Conservation (phyloP, 345 rosid genomes). For the Populus simonii region DNA sequence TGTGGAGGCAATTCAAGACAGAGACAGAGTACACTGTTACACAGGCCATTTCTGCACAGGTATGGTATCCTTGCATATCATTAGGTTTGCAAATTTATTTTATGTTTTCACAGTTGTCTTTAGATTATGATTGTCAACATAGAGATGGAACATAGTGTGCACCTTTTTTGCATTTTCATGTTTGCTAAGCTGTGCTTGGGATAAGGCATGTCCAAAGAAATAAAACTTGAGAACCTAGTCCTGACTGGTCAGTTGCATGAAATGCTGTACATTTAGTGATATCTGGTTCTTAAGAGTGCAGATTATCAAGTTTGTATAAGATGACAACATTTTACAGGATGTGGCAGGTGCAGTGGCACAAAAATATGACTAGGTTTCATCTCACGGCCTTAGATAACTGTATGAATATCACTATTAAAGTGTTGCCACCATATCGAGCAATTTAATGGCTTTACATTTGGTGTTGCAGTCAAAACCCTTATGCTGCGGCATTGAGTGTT, state of each 20-base stretch:
- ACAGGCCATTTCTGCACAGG: constrained; percentile 99
- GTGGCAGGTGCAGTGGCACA: neutral
- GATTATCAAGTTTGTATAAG: neutral
- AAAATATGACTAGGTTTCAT: neutral
- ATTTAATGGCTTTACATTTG: neutral
- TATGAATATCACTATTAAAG: neutral
- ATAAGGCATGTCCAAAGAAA: neutral
- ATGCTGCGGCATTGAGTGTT: neutral
- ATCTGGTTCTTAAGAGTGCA: neutral
- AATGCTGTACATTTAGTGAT: neutral
- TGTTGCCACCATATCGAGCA: neutral
- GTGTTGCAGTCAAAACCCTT: neutral
- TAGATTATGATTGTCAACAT: neutral
- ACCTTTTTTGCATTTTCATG: neutral
- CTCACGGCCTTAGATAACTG: neutral
- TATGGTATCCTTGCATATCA: constrained; percentile 18
- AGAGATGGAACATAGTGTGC: neutral
- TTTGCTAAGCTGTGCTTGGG: neutral
- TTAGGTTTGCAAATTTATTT: neutral
- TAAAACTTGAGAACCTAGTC: neutral
- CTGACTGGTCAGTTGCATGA: neutral
- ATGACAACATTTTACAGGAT: neutral
- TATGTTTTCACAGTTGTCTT: neutral
- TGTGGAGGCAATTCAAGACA: constrained; percentile 96
- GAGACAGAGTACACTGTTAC: constrained; percentile 93